phyloP scores from a whole-genome alignment of 2,329 filamentous ascomycete species.

The Harringtonia lauricola region DNA sequence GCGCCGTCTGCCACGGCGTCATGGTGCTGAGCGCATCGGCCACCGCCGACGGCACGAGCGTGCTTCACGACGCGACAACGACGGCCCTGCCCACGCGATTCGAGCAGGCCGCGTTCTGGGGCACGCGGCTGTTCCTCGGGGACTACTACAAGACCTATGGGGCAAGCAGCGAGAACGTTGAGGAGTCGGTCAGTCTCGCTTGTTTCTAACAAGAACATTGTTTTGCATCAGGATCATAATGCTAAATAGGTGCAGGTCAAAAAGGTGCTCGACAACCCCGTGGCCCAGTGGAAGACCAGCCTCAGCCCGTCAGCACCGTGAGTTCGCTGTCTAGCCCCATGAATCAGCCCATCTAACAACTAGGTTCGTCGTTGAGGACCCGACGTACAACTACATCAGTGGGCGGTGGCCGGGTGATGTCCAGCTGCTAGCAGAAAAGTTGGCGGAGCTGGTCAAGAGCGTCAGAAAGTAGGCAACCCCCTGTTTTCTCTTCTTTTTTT shows the following conservation, averaged over 20 bases:
- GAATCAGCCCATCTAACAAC: neutral
- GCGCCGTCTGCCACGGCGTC: constrained; percentile 41
- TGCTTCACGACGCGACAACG: constrained; percentile 34
- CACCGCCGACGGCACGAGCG: constrained; percentile 28
- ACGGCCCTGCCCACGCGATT: constrained; percentile 37
- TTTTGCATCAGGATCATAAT: too few species aligned
- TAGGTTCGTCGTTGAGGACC: constrained; percentile 37
- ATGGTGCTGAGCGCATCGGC: constrained; percentile 35
- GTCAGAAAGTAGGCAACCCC: too few species aligned
- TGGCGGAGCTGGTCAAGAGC: constrained; percentile 25
- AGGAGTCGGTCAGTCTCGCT: constrained; percentile 29
- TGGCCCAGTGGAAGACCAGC: constrained; percentile 31
- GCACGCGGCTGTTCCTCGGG: constrained; percentile 34
- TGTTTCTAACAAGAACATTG: too few species aligned
- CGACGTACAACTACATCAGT: constrained; percentile 37
- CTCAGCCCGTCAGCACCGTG: constrained; percentile 27
- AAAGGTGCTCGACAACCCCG: constrained; percentile 27
- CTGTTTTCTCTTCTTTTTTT: neutral
- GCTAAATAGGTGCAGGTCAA: constrained; percentile 31
- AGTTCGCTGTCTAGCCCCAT: constrained; percentile 13
- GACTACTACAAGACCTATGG: constrained; percentile 49
- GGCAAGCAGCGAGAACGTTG: constrained; percentile 34
- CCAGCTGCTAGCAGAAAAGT: constrained; percentile 27
- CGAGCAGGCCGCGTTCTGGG: constrained; percentile 37
- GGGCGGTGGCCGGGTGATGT: constrained; percentile 34